Base-by-base conservation (phyloP, 176 grass and related monocot species). In the Otatea glauca region DNA sequence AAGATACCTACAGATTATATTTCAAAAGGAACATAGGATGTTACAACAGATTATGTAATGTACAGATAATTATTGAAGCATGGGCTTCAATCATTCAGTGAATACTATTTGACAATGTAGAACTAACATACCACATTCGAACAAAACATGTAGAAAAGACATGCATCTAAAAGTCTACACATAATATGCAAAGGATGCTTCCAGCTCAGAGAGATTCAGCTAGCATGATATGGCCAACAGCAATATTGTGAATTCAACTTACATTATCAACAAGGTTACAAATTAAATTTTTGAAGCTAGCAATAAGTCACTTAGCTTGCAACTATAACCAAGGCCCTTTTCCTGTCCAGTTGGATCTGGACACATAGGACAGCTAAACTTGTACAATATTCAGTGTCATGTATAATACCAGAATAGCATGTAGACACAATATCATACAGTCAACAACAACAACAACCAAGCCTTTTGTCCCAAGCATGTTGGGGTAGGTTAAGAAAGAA, bases 1-100 rank as follows among this genome's bases (percentile, higher is more conserved):
- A 75, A 98, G 86, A 80, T 98, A 93, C 78, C 95, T 98, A 77
- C 17, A 63, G 48, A 42, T 72, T n/a, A 63, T 74, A 49, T 66
- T 74, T 76, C 47, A 44, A 15, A 82, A 86, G 2, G 9, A 70
- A 42, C 71, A 71, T 9, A 81, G 1, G 53, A 70, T 71, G 44
- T 15, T 75, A 56, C 24, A 14, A 35, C 64, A 29, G 14, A 53
- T 76, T 16, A 76, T 64, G 37, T 14, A 51, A 73, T 47, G 32
- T 77, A 71, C 65, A 65, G 63, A 72, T 72, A 37, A 66, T 67
- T 20, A 29, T 8, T 49, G 59, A 50, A 74, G 27, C 16, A 49
- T 66, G 59, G 68, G 66, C 63, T 68, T 21, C 4, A 73, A 65
- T 21, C 68, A 74, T 54, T 74, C 58, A 53, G 42, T 44, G 0